Percentiles rank a stretch among this genome's conserved stretches.
Conservation (phyloP, 1,284 basidiomycete species). For the Phlebopus sp. region DNA sequence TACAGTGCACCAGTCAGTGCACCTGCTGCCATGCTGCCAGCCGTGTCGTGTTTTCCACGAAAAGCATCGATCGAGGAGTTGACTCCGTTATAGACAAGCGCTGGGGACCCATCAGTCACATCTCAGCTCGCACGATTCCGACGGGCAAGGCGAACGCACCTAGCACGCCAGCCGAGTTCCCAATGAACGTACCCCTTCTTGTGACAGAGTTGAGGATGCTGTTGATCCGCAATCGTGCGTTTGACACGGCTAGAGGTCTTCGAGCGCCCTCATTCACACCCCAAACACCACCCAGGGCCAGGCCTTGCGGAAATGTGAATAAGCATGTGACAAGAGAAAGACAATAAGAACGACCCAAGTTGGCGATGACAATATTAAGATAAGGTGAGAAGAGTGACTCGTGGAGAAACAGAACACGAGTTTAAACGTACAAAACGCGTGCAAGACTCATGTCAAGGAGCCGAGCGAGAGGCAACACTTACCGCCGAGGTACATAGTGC, state of each 20-base stretch:
- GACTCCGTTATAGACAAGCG: constrained; percentile 94
- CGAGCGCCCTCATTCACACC: constrained; percentile 93
- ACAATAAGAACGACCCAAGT: constrained; percentile 71
- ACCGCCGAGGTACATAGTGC: constrained; percentile 98
- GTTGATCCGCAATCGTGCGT: constrained; percentile 89
- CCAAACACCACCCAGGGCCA: constrained; percentile 92
- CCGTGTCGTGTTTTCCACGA: constrained; percentile 89
- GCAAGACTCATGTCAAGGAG: constrained; percentile 46
- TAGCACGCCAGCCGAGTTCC: constrained; percentile 96
- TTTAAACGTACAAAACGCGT: constrained; percentile 47
- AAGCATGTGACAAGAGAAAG: constrained; percentile 68
- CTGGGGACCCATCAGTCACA: constrained; percentile 44
- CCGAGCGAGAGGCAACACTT: constrained; percentile 58
- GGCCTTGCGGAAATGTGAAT: constrained; percentile 66
- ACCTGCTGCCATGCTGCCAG: constrained; percentile 90
- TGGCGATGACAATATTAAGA: constrained; percentile 50
- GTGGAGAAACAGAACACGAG: constrained; percentile 38
- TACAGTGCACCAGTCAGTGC: constrained; percentile 89
- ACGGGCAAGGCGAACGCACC: constrained; percentile 60
- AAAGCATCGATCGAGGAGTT: constrained; percentile 91
- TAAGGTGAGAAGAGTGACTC: constrained; percentile 57
- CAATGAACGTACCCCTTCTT: constrained; percentile 94
- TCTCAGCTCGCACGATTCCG: constrained; percentile 23
- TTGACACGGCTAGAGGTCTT: constrained; percentile 82
- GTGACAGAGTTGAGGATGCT: constrained; percentile 96